Evolutionary conservation across 2,329 filamentous ascomycete species (phyloP), one percentile per base, ranked within the genome.

Genomic region (Colletotrichum tabaci): DNA sequence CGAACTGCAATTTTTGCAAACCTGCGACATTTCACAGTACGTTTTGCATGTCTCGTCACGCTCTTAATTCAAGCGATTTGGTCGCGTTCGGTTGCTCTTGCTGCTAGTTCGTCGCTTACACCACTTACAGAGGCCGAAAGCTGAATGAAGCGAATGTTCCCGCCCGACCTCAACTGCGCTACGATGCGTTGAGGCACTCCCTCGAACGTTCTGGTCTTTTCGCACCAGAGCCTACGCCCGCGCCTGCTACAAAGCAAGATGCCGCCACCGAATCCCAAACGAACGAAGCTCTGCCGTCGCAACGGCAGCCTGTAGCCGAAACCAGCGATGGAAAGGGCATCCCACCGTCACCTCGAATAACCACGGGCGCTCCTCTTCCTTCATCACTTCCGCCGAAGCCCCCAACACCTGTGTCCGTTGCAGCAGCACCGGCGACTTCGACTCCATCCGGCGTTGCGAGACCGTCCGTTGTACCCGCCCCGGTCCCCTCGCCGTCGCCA

Each of bases 21-120:
- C 85, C 56, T 86, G 85, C 75, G 89, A 91, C 77, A 87, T 91
- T 69, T 80, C 88, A 76, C 86, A 89, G 90, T 92, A 88, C 71
- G 89, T 88, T 44, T 26, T 9, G 18, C 15, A 68, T 67, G 46
- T 55, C 66, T 73, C 63, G 61, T 71, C 57, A 50, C 40, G n/a
- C 49, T n/a, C n/a, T 53, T 57, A 70, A 9, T 64, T 42, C 35
- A 40, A 56, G 53, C 56, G 60, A 58, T 57, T 67, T 40, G 71
- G 64, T 75, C 78, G 74, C 79, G 71, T 66, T 69, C 75, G 63
- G 49, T 52, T 67, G 66, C 63, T 61, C 26, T 61, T 52, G 52
- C 50, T 49, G 18, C 42, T 15, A 18, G 26, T 21, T 30, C 35
- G 47, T 56, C 62, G 56, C 61, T 71, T 66, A 73, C 57, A 73